Conservation (phyloP, 768 basidiomycete species). For the Lenzites betulinus region DNA sequence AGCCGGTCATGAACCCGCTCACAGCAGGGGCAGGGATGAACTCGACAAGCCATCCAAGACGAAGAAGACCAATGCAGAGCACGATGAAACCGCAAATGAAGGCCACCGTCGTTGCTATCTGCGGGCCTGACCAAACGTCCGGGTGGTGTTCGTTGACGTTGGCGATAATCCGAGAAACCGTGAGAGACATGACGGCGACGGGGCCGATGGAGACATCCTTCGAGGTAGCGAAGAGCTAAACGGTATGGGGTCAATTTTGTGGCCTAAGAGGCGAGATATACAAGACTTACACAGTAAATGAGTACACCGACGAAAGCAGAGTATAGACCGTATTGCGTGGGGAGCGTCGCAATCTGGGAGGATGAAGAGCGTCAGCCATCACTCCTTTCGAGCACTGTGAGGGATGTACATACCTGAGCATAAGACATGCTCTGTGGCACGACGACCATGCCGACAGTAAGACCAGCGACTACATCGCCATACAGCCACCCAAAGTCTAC, state of each 20-base stretch:
- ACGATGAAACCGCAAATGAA: conserved; percentile 92
- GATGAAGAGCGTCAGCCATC: neutral
- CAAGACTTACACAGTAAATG: conserved; percentile 69
- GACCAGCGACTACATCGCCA: conserved; percentile 86
- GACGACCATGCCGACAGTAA: conserved; percentile 94
- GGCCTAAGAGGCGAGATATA: neutral
- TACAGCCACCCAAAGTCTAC: conserved; percentile 77
- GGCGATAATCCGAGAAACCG: conserved; percentile 78
- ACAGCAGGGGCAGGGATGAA: conserved; percentile 89
- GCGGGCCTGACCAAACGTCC: conserved; percentile 59
- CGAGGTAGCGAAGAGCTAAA: conserved; percentile 90
- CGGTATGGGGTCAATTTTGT: neutral
- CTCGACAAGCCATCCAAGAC: conserved; percentile 93
- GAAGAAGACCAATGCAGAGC: conserved; percentile 83
- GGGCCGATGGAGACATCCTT: conserved; percentile 99
- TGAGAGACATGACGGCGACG: conserved; percentile 97
- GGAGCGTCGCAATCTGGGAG: conserved; percentile 78
- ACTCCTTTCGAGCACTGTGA: neutral
- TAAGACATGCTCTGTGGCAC: conserved; percentile 96
- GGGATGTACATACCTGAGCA: conserved; percentile 52
- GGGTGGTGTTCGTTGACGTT: conserved; percentile 57
- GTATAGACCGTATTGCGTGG: conserved; percentile 89
- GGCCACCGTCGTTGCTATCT: conserved; percentile 84
- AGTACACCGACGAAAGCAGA: conserved; percentile 90
- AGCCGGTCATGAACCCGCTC: conserved; percentile 95